Evolutionary conservation across 2,329 filamentous ascomycete species (phyloP), one percentile per base, ranked within the genome.

Genomic region (Pleoardoris graminearum): DNA sequence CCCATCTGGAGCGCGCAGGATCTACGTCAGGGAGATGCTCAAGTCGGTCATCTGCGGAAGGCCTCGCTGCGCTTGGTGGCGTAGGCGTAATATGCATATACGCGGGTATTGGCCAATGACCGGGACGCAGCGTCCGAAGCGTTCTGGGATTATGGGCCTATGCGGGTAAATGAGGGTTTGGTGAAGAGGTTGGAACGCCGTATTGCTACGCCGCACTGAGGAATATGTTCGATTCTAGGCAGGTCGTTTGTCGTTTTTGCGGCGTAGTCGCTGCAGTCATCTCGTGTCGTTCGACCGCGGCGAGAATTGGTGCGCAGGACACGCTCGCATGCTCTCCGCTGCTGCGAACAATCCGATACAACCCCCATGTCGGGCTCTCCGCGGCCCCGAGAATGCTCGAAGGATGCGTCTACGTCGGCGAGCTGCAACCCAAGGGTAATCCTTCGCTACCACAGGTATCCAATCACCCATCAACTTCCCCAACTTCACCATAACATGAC

Each of bases 11-110:
- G 27, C 21, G 29, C 30, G 48, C 38, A 36, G 48, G 48, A 49
- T 49, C 47, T 50, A 44, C 48, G 48, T 39, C 48, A 21, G 48
- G 48, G 29, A 50, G 48, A 35, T 35, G 30, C 30, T 33, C 25
- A 30, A 36, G 4, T 32, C 30, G 37, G 48, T 42, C 48, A 44
- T 48, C 33, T 51, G 48, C 48, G 30, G 23, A 32, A 17, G 27
- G 16, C 11, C 41, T 19, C 32, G 38, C 29, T 19, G 14, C 21
- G 33, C 48, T 38, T 21, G 35, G 48, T 25, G n/a, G 16, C 7
- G 33, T 51, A 38, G 36, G 30, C 41, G 33, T 35, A 45, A 45
- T 45, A 50, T 45, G 32, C 41, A 44, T 44, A 25, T 49, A 42
- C 29, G 47, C 47, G 48, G 30, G 16, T 45, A 45, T 38, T 45